Conservation (phyloP, 2,329 filamentous ascomycete species). For the Clonostachys rhizophaga region DNA sequence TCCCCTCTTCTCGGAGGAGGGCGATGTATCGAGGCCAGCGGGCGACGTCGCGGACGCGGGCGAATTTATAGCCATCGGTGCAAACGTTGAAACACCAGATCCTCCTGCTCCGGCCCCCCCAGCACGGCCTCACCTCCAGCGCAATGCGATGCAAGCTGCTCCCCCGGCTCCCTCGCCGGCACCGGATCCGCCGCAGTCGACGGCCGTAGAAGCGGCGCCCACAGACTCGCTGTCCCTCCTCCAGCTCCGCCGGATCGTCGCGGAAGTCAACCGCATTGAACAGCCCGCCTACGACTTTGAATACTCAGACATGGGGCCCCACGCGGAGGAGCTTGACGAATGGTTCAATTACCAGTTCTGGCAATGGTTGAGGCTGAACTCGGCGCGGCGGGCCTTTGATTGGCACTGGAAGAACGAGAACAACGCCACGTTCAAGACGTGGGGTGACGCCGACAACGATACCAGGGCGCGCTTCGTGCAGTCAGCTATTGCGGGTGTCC, state of each 20-base stretch:
- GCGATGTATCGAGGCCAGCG: slow-evolving; percentile 15
- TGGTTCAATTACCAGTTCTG: slow-evolving; percentile 94
- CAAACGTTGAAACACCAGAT: slow-evolving; percentile 17
- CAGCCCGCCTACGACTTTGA: slow-evolving; percentile 80
- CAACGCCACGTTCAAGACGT: slow-evolving; percentile 32
- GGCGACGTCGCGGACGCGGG: slow-evolving; percentile 37
- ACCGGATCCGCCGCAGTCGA: slow-evolving; percentile 19
- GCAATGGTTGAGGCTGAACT: slow-evolving; percentile 75
- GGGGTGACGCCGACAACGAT: slow-evolving; percentile 60
- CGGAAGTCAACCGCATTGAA: slow-evolving; percentile 67
- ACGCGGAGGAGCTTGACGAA: slow-evolving; percentile 89
- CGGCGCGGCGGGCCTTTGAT: slow-evolving; percentile 73
- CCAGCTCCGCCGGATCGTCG: slow-evolving; percentile 68
- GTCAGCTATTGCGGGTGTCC: slow-evolving; percentile 38
- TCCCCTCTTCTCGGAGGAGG: slow-evolving; percentile 9
- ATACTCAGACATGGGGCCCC: slow-evolving; percentile 67
- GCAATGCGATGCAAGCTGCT: slow-evolving; percentile 16
- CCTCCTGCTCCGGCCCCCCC: slow-evolving; percentile 17
- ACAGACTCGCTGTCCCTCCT: slow-evolving; percentile 71
- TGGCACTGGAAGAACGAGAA: slow-evolving; percentile 60
- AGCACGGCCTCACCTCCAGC: slow-evolving; percentile 17
- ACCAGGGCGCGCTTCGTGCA: slow-evolving; percentile 52
- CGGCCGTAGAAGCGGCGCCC: slow-evolving; percentile 23
- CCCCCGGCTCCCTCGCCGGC: slow-evolving; percentile 8
- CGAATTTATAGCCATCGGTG: slow-evolving; percentile 19